Evolutionary conservation across 495 filamentous ascomycete species (phyloP).

Genomic region (Hamigera avellanea): DNA sequence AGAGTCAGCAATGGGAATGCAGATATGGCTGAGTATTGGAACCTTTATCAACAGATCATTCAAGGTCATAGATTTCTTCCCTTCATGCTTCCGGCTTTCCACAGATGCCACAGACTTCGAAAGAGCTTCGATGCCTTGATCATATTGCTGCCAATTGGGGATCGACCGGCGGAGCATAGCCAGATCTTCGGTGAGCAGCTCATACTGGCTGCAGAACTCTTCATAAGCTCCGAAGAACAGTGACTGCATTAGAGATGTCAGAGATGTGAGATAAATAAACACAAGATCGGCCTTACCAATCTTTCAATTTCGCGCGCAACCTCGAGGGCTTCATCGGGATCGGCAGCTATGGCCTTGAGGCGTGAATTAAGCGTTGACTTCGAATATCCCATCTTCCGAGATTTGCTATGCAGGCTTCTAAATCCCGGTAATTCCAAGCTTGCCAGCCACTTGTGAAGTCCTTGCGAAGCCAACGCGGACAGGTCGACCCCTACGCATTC

Average conservation of each 20-base stretch:
- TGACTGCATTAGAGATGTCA: conserved; percentile 39
- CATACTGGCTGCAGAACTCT: conserved; percentile 79
- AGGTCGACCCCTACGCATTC: conserved; percentile 8
- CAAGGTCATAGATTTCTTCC: conserved; percentile 65
- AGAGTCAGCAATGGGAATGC: not conserved
- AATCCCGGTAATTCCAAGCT: conserved; percentile 15
- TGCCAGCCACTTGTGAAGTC: conserved; percentile 11
- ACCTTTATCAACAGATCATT: conserved; percentile 90
- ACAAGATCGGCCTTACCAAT: conserved; percentile 39
- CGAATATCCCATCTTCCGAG: conserved; percentile 17
- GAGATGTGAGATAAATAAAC: not conserved
- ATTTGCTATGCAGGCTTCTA: conserved; percentile 17
- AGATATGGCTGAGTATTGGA: conserved; percentile 4
- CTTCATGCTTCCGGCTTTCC: conserved; percentile 48
- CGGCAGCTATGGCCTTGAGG: conserved; percentile 41
- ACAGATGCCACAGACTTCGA: conserved; percentile 63
- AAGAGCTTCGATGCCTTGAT: conserved; percentile 79
- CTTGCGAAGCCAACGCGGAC: conserved; percentile 11
- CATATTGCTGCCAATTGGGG: conserved; percentile 68
- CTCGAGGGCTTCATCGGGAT: conserved; percentile 57
- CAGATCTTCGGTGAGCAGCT: conserved; percentile 67
- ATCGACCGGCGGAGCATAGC: conserved; percentile 54
- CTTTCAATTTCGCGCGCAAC: conserved; percentile 70
- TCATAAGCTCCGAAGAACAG: conserved; percentile 75
- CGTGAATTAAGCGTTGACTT: conserved; percentile 17